These are phyloP conservation scores for Thuidium tamariscinum DNA, from an alignment of 225 moss, liverwort and hornwort species.

Conservation along the genomic window DNA sequence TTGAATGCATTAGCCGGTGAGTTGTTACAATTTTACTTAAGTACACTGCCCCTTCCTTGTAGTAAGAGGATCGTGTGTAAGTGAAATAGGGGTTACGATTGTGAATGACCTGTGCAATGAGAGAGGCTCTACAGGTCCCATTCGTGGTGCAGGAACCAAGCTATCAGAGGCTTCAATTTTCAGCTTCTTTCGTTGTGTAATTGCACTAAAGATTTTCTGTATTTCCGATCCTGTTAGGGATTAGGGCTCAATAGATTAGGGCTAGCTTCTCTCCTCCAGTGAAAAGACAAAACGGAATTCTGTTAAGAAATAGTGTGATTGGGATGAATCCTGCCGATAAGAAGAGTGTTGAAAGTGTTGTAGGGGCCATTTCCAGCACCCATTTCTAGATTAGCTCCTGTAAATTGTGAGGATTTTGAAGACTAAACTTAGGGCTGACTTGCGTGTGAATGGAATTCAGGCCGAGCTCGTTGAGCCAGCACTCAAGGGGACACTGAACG, in stretches of 20 bases:
- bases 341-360: neutral
- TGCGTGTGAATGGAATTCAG: neutral
- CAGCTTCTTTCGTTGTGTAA: neutral
- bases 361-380: neutral
- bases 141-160: neutral
- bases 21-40: too few species aligned
- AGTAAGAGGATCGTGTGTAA: neutral
- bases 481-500: slow-evolving; percentile 37
- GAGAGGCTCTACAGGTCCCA: neutral
- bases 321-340: neutral
- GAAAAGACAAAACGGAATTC: neutral
- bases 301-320: too few species aligned
- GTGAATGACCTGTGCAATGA: neutral
- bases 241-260: neutral
- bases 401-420: neutral
- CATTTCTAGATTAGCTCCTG: too few species aligned
- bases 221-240: neutral
- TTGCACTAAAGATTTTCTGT: neutral
- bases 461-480: slow-evolving; percentile 27
- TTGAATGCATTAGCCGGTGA: neutral
- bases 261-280: neutral
- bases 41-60: neutral
- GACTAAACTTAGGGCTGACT: neutral
- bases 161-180: neutral
- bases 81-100: neutral